A percentile compares a stretch with the other conserved stretches of the same genome.
These are phyloP conservation scores for Ustilago tritici DNA, from an alignment of 1,284 basidiomycete species.

Conservation along the genomic window DNA sequence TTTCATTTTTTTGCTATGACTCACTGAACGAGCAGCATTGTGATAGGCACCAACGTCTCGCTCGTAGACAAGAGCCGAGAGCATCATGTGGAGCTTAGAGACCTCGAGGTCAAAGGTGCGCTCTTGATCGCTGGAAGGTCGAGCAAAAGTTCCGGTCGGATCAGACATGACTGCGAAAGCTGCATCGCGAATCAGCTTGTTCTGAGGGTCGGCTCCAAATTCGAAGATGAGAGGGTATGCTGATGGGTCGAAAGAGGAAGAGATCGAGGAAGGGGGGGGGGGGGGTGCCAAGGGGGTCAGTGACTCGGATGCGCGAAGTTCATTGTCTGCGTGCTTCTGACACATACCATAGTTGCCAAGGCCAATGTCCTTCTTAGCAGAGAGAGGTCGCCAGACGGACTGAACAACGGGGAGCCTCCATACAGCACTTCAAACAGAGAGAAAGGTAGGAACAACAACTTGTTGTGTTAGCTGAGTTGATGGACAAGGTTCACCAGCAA, in stretches of 20 bases:
- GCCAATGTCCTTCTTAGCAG: slow-evolving; percentile 20
- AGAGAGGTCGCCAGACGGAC: slow-evolving; percentile 18
- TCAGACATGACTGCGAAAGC: slow-evolving; percentile 57
- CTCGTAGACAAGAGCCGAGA: slow-evolving; percentile 49
- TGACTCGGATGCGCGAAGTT: not conserved
- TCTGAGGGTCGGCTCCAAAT: slow-evolving; percentile 48
- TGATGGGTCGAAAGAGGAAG: slow-evolving; percentile 6
- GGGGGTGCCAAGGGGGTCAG: not conserved
- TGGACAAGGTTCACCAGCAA: not conserved
- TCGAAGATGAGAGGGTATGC: slow-evolving; percentile 69
- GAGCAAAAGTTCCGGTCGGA: slow-evolving; percentile 15
- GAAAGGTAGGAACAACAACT: not conserved
- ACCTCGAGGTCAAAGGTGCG: slow-evolving; percentile 58
- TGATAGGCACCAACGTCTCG: slow-evolving; percentile 27
- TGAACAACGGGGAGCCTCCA: slow-evolving; percentile 42
- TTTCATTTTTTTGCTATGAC: slow-evolving; percentile 17
- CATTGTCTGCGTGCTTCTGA: not conserved
- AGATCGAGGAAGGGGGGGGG: not conserved
- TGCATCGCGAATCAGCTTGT: slow-evolving; percentile 56
- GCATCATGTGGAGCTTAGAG: slow-evolving; percentile 45
- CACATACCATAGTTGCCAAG: slow-evolving; percentile 40
- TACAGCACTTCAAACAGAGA: slow-evolving; percentile 18
- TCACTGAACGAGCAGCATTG: slow-evolving; percentile 23
- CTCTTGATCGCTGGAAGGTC: slow-evolving; percentile 36
- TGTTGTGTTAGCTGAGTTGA: not conserved